Percentiles rank a stretch among this genome's conserved stretches.
phyloP scores from a whole-genome alignment of 2,329 filamentous ascomycete genomes.

The Hymenoscyphus fructigenus region DNA sequence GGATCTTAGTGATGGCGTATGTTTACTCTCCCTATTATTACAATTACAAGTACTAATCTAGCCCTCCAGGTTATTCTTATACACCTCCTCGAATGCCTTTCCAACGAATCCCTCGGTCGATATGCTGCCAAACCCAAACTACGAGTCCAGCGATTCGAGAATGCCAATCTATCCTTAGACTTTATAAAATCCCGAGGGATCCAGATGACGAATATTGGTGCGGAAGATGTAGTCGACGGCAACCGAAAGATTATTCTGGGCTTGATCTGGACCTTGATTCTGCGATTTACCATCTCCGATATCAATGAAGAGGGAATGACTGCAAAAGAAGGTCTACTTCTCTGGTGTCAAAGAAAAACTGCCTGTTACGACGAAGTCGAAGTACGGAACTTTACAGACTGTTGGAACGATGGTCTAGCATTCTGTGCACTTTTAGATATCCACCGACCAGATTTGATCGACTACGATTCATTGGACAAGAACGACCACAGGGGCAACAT shows the following conservation, averaged over 20 bases:
- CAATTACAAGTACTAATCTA: constrained; percentile 24
- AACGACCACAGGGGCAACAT: constrained; percentile 93
- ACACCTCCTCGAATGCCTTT: constrained; percentile 94
- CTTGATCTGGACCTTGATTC: constrained; percentile 96
- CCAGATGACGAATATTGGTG: constrained; percentile 97
- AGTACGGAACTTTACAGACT: constrained; percentile 88
- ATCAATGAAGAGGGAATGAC: constrained; percentile 98
- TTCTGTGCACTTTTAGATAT: constrained; percentile 97
- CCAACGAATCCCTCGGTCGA: constrained; percentile 88
- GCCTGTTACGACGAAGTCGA: constrained; percentile 98
- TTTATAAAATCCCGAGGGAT: constrained; percentile 90
- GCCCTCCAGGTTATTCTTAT: constrained; percentile 85
- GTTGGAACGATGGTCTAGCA: constrained; percentile 96
- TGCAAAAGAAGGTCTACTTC: constrained; percentile 87
- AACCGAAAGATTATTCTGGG: constrained; percentile 97
- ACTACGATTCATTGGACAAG: constrained; percentile 94
- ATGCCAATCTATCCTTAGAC: constrained; percentile 92
- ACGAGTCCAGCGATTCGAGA: constrained; percentile 95
- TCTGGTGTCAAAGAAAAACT: constrained; percentile 98
- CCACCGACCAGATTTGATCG: constrained; percentile 93
- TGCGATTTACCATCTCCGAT: constrained; percentile 96
- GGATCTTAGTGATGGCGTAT: constrained; percentile 90
- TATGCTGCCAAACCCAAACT: constrained; percentile 97
- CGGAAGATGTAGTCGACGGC: constrained; percentile 96
- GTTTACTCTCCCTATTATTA: constrained; percentile 35